Conservation (phyloP, 2,329 filamentous ascomycete genomes). For the Hypomyces perniciosus region DNA sequence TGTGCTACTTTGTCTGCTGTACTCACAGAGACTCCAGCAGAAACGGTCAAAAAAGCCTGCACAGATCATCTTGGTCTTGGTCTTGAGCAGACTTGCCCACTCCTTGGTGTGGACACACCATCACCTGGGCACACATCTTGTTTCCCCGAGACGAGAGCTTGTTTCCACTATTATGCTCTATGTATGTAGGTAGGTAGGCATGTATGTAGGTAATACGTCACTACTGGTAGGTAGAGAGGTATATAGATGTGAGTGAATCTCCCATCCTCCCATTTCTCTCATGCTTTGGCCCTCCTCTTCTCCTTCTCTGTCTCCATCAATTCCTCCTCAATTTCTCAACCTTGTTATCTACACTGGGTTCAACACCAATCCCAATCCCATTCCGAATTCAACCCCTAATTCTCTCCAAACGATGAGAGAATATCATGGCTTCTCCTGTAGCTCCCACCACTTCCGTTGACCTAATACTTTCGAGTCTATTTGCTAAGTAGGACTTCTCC, state of each 20-base stretch:
- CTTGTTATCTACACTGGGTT: constrained; percentile 24
- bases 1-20: no score
- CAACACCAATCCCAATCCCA: constrained; percentile 26
- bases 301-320: neutral
- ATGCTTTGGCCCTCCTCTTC: neutral
- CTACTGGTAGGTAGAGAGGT: neutral
- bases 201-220: no score
- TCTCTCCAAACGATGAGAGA: constrained; percentile 53
- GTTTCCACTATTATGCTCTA: no score
- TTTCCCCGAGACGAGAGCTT: no score
- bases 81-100: no score
- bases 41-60: no score
- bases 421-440: constrained; percentile 65
- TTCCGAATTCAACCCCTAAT: constrained; percentile 15
- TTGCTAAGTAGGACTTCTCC: constrained; percentile 19
- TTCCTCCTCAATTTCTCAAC: constrained; percentile 17
- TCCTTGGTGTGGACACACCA: no score
- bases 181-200: no score
- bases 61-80: no score
- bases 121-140: no score
- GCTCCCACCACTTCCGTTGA: neutral
- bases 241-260: no score
- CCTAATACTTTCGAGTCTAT: neutral
- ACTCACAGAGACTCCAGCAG: no score
- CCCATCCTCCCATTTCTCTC: constrained; percentile 7